Base-by-base conservation (phyloP, 2,329 filamentous ascomycete genomes). In the Aspergillus sp. region DNA sequence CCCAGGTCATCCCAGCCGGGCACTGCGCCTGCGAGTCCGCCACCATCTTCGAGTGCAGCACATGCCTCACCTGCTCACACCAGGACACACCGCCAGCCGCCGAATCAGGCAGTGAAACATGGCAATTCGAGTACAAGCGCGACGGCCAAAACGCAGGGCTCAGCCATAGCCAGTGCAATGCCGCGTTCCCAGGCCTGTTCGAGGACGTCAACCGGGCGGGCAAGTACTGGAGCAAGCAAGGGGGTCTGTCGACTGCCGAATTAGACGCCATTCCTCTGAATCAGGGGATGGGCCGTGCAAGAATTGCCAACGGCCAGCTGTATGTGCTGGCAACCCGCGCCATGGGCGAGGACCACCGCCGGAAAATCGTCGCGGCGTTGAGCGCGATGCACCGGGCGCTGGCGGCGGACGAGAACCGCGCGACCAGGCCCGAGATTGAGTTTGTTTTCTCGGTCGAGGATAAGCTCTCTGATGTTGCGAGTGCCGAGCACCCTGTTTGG, bases 311-410 rank as follows among this genome's bases (percentile, higher is more conserved):
- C 15, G 73, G 72, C 6, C 64, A 74, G 21, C 57, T 76, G 3
- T 68, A 74, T 48, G 66, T 74, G 15, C 59, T 74, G 3, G 62
- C 65, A 0, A 63, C 67, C 6, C 68, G 67, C 2, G 64, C 72
- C 4, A 67, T 64, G 6, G 68, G 68, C n/a, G 72, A 73, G 48
- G 73, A 76, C 27, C 73, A 75, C 47, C 70, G 73, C 11, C 69
- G 70, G 2, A 75, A 76, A 56, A 73, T 74, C 25, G 41, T 76
- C 9, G 78, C 76, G 3, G 76, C 75, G 4, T 69, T 82, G 39
- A 76, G 79, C 58, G 73, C 78, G n/a, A 75, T 82, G 27, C 74
- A 82, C 59, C 78, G 80, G 46, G 79, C 80, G 57, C 73, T 82
- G 53, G 68, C 75, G 57, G 71, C 73, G 14, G 72, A 76, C 39